Percentiles rank a stretch among this genome's conserved stretches.
phyloP scores from a whole-genome alignment of 2,329 filamentous ascomycete genomes.

The Nemania bipapillata region DNA sequence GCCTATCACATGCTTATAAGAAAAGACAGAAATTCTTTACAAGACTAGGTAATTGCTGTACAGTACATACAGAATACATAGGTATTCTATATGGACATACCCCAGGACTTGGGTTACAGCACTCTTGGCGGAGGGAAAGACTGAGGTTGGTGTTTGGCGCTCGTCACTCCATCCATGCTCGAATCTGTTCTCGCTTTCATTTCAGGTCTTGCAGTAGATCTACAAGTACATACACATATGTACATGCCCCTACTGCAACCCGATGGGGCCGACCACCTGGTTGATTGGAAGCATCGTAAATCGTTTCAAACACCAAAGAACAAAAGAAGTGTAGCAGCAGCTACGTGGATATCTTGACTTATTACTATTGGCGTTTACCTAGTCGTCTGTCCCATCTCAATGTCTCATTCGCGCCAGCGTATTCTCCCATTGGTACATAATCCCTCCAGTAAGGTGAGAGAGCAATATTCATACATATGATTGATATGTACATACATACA shows the following conservation, averaged over 20 bases:
- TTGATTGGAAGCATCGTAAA: constrained; percentile 27
- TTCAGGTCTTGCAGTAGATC: constrained; percentile 46
- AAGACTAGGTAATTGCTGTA: too few species aligned
- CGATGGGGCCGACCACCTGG: constrained; percentile 36
- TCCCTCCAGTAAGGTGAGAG: constrained; percentile 8
- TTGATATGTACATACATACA: neutral
- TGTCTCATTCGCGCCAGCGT: constrained; percentile 18
- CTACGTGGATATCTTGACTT: constrained; percentile 29
- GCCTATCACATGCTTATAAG: neutral
- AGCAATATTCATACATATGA: constrained; percentile 24
- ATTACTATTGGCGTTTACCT: constrained; percentile 34
- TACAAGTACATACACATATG: too few species aligned
- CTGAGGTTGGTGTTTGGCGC: constrained; percentile 8
- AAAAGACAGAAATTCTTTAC: neutral
- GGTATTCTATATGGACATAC: neutral
- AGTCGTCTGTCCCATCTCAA: constrained; percentile 15
- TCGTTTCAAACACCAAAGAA: constrained; percentile 28
- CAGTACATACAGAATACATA: neutral
- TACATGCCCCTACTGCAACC: constrained; percentile 46
- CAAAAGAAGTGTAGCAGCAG: constrained; percentile 17
- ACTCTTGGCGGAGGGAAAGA: constrained; percentile 15
- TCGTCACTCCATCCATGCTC: constrained; percentile 29
- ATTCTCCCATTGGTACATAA: constrained; percentile 4
- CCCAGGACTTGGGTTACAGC: too few species aligned
- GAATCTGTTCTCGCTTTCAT: constrained; percentile 44